Conservation (phyloP, 441 rosid genomes). For the Croton laevigatus region DNA sequence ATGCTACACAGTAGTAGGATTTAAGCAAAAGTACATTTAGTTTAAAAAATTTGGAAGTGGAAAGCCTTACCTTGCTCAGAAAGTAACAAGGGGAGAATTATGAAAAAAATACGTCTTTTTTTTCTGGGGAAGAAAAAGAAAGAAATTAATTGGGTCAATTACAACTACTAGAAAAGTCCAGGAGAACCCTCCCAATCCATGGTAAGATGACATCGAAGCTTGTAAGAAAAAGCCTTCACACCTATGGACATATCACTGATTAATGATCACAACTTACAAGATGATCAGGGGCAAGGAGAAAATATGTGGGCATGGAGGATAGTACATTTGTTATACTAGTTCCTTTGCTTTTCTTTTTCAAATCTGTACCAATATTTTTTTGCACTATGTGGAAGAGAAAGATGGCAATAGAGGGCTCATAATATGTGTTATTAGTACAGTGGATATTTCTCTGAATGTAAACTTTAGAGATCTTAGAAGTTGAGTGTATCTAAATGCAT, state of each 20-base stretch:
- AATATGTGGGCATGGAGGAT: not conserved
- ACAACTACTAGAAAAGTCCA: not conserved
- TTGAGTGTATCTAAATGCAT: not conserved
- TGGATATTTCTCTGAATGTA: not conserved
- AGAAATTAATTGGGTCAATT: too few species aligned
- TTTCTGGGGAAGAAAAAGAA: too few species aligned
- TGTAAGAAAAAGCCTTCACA: not conserved
- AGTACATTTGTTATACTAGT: not conserved
- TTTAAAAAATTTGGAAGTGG: not conserved
- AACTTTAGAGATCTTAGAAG: not conserved
- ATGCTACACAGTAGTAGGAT: not conserved
- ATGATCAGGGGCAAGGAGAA: not conserved
- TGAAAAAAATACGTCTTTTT: too few species aligned
- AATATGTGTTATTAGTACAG: not conserved
- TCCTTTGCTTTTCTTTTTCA: not conserved
- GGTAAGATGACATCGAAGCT: not conserved
- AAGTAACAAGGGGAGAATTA: not conserved
- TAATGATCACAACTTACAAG: not conserved
- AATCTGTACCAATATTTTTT: not conserved
- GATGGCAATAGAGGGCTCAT: not conserved
- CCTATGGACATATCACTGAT: not conserved
- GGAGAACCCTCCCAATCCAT: not conserved
- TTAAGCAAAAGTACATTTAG: not conserved
- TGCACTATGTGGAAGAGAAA: not conserved
- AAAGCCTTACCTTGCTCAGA: too few species aligned